Percentiles rank a stretch among this genome's conserved stretches.
Evolutionary conservation across 495 filamentous ascomycete genomes (phyloP).

Genomic region (Tuber melanosporum): DNA sequence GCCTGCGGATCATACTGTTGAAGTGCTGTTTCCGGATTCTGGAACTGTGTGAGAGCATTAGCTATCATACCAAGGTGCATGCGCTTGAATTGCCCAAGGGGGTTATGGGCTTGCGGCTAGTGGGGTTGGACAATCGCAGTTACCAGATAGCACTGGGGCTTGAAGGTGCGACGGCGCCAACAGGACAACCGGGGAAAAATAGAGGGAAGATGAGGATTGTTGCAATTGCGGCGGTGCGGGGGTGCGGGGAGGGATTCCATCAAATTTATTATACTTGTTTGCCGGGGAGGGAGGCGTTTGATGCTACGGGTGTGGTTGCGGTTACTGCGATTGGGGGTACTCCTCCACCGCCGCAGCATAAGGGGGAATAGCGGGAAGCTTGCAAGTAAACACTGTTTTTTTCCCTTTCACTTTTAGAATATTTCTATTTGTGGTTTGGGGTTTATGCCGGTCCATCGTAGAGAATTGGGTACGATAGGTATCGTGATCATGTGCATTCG

Average conservation of each 20-base stretch:
- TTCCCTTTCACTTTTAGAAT: background rate
- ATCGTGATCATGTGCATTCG: background rate
- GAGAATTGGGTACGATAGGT: background rate
- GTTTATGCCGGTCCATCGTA: background rate
- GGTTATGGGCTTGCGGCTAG: background rate
- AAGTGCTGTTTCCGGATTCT: background rate
- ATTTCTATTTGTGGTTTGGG: background rate
- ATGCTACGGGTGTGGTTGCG: too few relatives aligned
- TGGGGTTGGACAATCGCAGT: too few relatives aligned
- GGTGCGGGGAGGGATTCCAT: too few relatives aligned
- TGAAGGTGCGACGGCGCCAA: too few relatives aligned
- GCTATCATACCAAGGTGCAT: background rate
- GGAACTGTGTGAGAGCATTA: background rate
- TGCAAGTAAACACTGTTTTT: background rate
- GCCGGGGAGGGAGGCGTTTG: too few relatives aligned
- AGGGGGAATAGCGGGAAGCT: background rate
- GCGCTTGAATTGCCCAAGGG: background rate
- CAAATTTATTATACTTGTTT: too few relatives aligned
- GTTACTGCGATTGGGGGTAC: background rate
- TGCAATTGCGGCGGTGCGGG: too few relatives aligned
- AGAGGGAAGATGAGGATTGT: too few relatives aligned
- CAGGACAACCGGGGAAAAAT: too few relatives aligned
- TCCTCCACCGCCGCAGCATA: background rate
- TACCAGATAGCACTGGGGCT: too few relatives aligned
- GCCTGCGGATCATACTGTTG: background rate